Base-by-base conservation (phyloP, 2,329 filamentous ascomycete genomes). In the Malbranchea zuffiana region DNA sequence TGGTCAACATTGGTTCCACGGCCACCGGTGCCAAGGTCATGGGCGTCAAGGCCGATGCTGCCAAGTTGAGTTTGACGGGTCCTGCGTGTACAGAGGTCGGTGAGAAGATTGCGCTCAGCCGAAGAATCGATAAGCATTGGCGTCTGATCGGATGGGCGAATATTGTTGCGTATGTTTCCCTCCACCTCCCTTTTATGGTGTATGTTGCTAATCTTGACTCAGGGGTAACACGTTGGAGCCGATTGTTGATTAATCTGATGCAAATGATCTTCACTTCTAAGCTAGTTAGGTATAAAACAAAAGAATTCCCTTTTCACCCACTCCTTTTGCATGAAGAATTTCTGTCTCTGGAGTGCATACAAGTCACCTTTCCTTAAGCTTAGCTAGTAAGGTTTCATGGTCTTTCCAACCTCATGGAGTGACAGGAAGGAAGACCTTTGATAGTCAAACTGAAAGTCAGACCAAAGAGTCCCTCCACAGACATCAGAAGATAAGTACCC, bases 71-170 rank as follows among this genome's bases (percentile, higher is more conserved):
- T 42, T 71, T 98, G 51, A 96, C 87, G 44, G 88, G 78, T 59
- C 87, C 87, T 29, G 90, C 90, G 41, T 98, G 90, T 71, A 98
- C 90, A 34, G 88, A 93, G 60, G 80, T 95, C 56, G 87, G 87
- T 48, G 88, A 98, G 72, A 96, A 98, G 80, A 87, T 98, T 55
- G 90, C 90, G 27, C 72, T 98, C 56, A 86, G 79, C 60, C 75
- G 90, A 67, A 83, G 90, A 78, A 95, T 96, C 55, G 90, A 98
- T 67, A 96, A 96, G 77, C 88, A 95, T 67, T 96, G 88, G 88
- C 83, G 86, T 67, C 72, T 92, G 57, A 92, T 93, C 53, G 84
- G 85, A 52, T 92, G 84, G 84, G 82, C 82, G 42, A 86, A 82
- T 48, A 84, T 85, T 58, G 77, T 80, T 44, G 62, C 61, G 62